Conservation (phyloP, 2,329 filamentous ascomycete species). For the Trichophaea hybrida region DNA sequence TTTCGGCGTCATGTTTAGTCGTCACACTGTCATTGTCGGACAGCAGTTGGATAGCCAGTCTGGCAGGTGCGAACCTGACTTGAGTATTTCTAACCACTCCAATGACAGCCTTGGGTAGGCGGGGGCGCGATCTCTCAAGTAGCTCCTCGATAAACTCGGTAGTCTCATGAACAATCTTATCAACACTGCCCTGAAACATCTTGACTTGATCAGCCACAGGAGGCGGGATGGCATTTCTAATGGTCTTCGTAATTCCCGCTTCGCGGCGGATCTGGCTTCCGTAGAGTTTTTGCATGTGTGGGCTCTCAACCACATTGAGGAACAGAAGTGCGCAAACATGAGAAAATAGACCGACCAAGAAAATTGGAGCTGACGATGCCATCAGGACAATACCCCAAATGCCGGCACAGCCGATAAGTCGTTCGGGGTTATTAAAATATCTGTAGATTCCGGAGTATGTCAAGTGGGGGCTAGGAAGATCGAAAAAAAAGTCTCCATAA, state of each 20-base stretch:
- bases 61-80: conserved; percentile 73
- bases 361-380: conserved; percentile 75
- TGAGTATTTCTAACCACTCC: conserved; percentile 79
- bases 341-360: conserved; percentile 69
- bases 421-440: conserved; percentile 93
- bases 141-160: conserved; percentile 84
- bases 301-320: conserved; percentile 84
- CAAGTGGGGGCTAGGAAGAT: conserved; percentile 61
- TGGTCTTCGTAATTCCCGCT: conserved; percentile 80
- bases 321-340: conserved; percentile 77
- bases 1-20: conserved; percentile 38
- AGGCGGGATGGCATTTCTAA: conserved; percentile 71
- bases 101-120: conserved; percentile 70
- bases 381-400: conserved; percentile 91
- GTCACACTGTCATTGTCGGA: conserved; percentile 41
- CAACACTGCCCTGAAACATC: conserved; percentile 56
- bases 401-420: conserved; percentile 84
- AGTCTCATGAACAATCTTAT: conserved; percentile 73
- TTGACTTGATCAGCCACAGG: conserved; percentile 57
- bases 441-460: conserved; percentile 97
- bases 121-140: conserved; percentile 69
- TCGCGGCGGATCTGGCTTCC: conserved; percentile 69
- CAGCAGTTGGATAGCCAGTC: conserved; percentile 67
- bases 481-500: conserved; percentile 97
- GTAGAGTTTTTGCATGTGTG: conserved; percentile 97